Evolutionary conservation across 352 stramenopile species (phyloP), one percentile per base, ranked within the genome.

Genomic region (Phytophthora syringae): DNA sequence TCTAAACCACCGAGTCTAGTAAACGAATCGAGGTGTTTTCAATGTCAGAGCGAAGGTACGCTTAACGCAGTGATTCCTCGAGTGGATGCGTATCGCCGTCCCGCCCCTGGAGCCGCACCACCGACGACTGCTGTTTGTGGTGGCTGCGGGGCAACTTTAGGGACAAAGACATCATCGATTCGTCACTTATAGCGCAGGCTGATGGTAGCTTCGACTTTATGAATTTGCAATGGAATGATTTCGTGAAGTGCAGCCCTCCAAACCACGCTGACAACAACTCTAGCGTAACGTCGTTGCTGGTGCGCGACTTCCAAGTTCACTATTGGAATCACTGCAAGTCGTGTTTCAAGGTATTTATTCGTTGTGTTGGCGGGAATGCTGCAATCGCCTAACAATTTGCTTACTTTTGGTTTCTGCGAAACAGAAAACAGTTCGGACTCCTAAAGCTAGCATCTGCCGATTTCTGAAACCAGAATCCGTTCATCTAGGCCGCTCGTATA

Each of bases 381-480:
- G 9, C 10, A 21, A 37, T 21, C 20, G 13, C 36, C n/a, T n/a
- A n/a, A n/a, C n/a, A n/a, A n/a, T n/a, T n/a, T n/a, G n/a, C n/a
- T n/a, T n/a, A n/a, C n/a, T n/a, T n/a, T n/a, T n/a, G n/a, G n/a
- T n/a, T n/a, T n/a, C n/a, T n/a, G n/a, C n/a, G n/a, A n/a, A n/a
- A n/a, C n/a, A 74, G 60, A 25, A 34, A 21, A 74, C 66, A 1
- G 34, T 60, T 0, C 28, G 61, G 1, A 74, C 56, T 7, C 62
- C 57, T 1, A 67, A 63, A 25, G 47, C 39, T 3, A 59, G 22
- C 22, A 42, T 72, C 1, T 69, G 67, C 22, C 32, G 67, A 10
- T 76, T 76, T 36, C 60, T 76, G 0, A 68, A 66, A n/a, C 61
- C 62, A 10, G 57, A 65, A 21, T 5, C 47, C 44, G 32, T 44